Percentiles rank a stretch among this genome's conserved stretches.
phyloP scores from a whole-genome alignment of 2,329 filamentous ascomycete species.

The Sordariomycetes sp. region DNA sequence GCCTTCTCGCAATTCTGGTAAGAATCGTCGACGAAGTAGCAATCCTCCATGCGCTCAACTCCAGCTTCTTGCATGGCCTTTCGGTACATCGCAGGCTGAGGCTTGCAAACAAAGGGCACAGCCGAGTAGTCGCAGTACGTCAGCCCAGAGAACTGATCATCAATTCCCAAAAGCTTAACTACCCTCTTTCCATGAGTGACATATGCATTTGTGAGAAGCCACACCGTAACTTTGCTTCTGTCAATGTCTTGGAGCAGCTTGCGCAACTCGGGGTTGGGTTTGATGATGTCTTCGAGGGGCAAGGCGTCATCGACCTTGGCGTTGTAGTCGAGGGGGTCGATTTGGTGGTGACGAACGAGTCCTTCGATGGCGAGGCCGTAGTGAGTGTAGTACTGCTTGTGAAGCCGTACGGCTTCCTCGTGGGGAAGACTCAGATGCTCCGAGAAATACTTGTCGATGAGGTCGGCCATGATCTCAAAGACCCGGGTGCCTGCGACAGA shows the following conservation, averaged over 20 bases:
- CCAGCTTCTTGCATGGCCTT: conserved; percentile 86
- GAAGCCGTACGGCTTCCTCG: conserved; percentile 76
- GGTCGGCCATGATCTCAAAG: conserved; percentile 75
- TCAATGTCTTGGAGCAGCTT: conserved; percentile 76
- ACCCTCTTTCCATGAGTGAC: conserved; percentile 79
- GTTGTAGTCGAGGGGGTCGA: conserved; percentile 93
- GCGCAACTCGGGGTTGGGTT: conserved; percentile 66
- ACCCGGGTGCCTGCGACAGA: conserved; percentile 66
- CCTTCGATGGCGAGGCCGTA: conserved; percentile 98
- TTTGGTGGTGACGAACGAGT: conserved; percentile 85
- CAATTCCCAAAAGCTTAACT: conserved; percentile 68
- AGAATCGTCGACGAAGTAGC: conserved; percentile 94
- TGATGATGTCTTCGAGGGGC: conserved; percentile 76
- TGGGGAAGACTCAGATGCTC: conserved; percentile 64
- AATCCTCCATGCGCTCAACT: conserved; percentile 56
- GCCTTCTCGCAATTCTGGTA: conserved; percentile 72
- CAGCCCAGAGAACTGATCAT: conserved; percentile 87
- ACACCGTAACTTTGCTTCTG: conserved; percentile 71
- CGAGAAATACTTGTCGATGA: conserved; percentile 61
- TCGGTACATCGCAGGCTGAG: conserved; percentile 69
- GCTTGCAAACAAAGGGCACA: conserved; percentile 76
- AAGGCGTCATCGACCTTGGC: conserved; percentile 88
- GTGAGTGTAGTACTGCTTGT: conserved; percentile 86
- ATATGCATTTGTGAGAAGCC: conserved; percentile 97
- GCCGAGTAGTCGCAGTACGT: conserved; percentile 86